These are phyloP conservation scores for Tuber indicum DNA, from an alignment of 495 filamentous ascomycete species.

Conservation along the genomic window DNA sequence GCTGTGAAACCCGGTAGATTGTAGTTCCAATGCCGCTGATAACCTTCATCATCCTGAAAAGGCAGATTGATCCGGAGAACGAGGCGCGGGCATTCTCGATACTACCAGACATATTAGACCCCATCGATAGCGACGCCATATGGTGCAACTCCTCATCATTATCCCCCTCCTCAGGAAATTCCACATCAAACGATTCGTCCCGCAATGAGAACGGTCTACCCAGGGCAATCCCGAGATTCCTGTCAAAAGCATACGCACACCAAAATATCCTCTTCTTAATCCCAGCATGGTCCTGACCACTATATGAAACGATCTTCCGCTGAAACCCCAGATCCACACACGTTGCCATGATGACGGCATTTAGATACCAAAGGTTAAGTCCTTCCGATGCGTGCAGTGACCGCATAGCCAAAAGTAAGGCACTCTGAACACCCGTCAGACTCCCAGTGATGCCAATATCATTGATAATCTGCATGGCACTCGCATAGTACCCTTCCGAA, in stretches of 20 bases:
- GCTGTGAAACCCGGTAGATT: slow-evolving; percentile 29
- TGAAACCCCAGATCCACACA: slow-evolving; percentile 41
- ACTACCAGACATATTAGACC: slow-evolving; percentile 8
- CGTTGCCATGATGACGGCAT: slow-evolving; percentile 38
- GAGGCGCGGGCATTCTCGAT: slow-evolving; percentile 13
- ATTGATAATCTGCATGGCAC: slow-evolving; percentile 31
- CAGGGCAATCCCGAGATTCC: slow-evolving; percentile 49
- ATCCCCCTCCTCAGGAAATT: slow-evolving; percentile 35
- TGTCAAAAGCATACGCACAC: slow-evolving; percentile 50
- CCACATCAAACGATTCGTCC: slow-evolving; percentile 38
- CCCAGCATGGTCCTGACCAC: slow-evolving; percentile 23
- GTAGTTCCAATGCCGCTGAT: slow-evolving; percentile 39
- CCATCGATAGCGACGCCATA: slow-evolving; percentile 11
- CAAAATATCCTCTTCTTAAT: slow-evolving; percentile 49
- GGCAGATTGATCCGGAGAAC: slow-evolving; percentile 34
- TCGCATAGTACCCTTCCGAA: slow-evolving; percentile 40
- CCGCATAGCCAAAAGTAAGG: slow-evolving; percentile 37
- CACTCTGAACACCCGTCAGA: slow-evolving; percentile 33
- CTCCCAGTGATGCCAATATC: slow-evolving; percentile 38
- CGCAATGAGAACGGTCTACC: slow-evolving; percentile 42
- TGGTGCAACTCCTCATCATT: slow-evolving; percentile 37
- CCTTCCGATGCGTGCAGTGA: slow-evolving; percentile 31
- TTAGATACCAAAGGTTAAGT: slow-evolving; percentile 39
- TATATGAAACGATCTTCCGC: slow-evolving; percentile 26
- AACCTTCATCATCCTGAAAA: slow-evolving; percentile 36